Evolutionary conservation across 2,329 filamentous ascomycete species (phyloP).

Genomic region (Scleromitrula shiraiana): DNA sequence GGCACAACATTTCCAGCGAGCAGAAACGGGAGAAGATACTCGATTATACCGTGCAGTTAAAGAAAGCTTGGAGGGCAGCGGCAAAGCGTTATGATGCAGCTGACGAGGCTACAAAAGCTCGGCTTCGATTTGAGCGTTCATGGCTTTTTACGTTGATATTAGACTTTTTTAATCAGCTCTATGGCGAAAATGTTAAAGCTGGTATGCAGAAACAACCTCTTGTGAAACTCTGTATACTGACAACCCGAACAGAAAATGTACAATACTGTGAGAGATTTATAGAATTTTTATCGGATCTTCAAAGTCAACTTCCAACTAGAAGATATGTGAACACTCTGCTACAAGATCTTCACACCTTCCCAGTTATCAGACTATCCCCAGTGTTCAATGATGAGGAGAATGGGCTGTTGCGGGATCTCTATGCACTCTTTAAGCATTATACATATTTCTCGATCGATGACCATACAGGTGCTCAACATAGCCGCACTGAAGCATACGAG

Average conservation of each 20-base stretch:
- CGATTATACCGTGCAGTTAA: slow-evolving; percentile 63
- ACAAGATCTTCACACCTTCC: slow-evolving; percentile 74
- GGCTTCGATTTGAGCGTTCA: slow-evolving; percentile 80
- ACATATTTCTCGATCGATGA: slow-evolving; percentile 86
- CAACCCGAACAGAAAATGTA: slow-evolving; percentile 47
- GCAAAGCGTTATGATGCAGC: slow-evolving; percentile 80
- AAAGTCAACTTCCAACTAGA: slow-evolving; percentile 88
- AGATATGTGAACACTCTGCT: slow-evolving; percentile 87
- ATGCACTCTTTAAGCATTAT: slow-evolving; percentile 75
- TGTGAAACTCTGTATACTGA: background rate
- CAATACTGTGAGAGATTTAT: slow-evolving; percentile 88
- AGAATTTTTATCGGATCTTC: slow-evolving; percentile 81
- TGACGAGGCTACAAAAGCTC: slow-evolving; percentile 70
- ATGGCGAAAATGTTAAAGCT: slow-evolving; percentile 44
- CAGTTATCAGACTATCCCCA: slow-evolving; percentile 70
- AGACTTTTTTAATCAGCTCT: slow-evolving; percentile 71
- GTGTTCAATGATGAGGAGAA: slow-evolving; percentile 69
- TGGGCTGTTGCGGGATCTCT: slow-evolving; percentile 71
- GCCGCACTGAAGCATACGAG: slow-evolving; percentile 65
- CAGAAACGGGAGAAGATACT: slow-evolving; percentile 64
- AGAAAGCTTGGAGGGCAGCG: slow-evolving; percentile 85
- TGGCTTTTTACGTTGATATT: slow-evolving; percentile 86
- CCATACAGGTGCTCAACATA: slow-evolving; percentile 72
- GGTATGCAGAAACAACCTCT: slow-evolving; percentile 30
- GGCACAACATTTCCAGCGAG: slow-evolving; percentile 85